These are phyloP conservation scores for Triticum monococcum DNA, from an alignment of 176 grass and related monocot genomes.

Conservation along the genomic window DNA sequence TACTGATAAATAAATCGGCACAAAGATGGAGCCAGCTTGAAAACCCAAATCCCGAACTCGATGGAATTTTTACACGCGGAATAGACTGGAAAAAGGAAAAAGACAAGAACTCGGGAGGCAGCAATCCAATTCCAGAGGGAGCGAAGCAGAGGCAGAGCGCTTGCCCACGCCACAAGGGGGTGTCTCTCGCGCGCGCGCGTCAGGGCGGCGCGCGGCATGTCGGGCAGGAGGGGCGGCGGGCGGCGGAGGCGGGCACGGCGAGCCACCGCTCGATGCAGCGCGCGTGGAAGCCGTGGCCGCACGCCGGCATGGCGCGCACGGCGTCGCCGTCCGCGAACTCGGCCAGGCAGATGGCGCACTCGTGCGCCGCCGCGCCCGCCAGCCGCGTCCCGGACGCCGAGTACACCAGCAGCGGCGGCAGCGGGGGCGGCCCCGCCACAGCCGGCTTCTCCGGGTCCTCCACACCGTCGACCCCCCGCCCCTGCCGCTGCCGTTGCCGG, in stretches of 20 bases:
- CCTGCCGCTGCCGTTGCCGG: background rate
- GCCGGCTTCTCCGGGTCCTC: constrained; percentile 45
- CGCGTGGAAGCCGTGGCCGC: constrained; percentile 49
- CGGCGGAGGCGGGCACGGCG: background rate
- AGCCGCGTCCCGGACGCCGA: constrained; percentile 43
- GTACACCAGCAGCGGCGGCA: constrained; percentile 23
- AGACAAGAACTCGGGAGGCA: too few species aligned
- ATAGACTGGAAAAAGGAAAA: too few species aligned
- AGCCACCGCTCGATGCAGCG: constrained; percentile 62
- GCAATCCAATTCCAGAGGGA: too few species aligned
- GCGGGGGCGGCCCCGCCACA: background rate
- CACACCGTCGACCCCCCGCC: too few species aligned
- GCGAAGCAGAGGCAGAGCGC: too few species aligned
- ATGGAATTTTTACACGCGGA: too few species aligned
- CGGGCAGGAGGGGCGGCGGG: constrained; percentile 33
- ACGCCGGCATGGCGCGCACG: constrained; percentile 47
- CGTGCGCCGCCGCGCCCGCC: constrained; percentile 28
- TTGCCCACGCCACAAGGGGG: too few species aligned
- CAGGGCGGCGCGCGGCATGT: constrained; percentile 38
- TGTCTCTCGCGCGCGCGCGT: too few species aligned
- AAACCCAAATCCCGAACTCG: too few species aligned
- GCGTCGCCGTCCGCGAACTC: constrained; percentile 65
- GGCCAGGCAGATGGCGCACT: constrained; percentile 65
- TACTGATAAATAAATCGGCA: too few species aligned
- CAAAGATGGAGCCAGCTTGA: too few species aligned